Base-by-base conservation (phyloP, 2,329 filamentous ascomycete genomes). In the Trichophyton verrucosum region DNA sequence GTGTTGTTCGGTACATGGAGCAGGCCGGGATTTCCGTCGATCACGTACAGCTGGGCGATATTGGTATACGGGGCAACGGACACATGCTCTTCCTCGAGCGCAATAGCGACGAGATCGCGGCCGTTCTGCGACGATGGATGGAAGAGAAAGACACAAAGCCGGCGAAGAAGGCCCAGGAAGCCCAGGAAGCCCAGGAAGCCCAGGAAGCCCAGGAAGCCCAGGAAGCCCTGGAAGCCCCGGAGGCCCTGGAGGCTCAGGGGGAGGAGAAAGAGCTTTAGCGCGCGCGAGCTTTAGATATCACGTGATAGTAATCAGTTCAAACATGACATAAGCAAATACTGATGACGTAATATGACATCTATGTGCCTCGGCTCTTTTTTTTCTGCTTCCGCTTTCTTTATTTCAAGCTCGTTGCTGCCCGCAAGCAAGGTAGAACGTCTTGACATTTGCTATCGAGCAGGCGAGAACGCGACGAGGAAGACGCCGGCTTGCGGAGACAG, bases 21-120 rank as follows among this genome's bases (percentile, higher is more conserved):
- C 82, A 85, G 66, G 80, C 77, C 1, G 81, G 82, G 0, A 74
- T 78, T 0, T 15, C 61, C 20, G 73, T 76, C 1, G 72, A 78
- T 1, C 77, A 76, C 70, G 64, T 81, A 40, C 70, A 74, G 57
- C 71, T 84, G 51, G 75, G 71, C 0, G 68, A 78, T 0, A 61
- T 71, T 1, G 74, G 74, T 0, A 76, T 83, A 1, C 67, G 70
- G 22, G 82, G 82, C 0, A 84, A 85, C 62, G 81, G 80, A 0
- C 81, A 83, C 65, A 74, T 84, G 61, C 63, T 70, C 33, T 70
- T 71, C 47, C 46, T 70, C 36, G 69, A 70, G 62, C 63, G 63
- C 61, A 70, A 71, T 44, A 70, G 60, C 40, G 60, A 62, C 55
- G 27, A 58, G 7, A 49, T 62, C 27, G 63, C 61, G 2, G 59